Base-by-base conservation (phyloP, 192 early-diverging fungal genomes). In the Coemansia sp. region DNA sequence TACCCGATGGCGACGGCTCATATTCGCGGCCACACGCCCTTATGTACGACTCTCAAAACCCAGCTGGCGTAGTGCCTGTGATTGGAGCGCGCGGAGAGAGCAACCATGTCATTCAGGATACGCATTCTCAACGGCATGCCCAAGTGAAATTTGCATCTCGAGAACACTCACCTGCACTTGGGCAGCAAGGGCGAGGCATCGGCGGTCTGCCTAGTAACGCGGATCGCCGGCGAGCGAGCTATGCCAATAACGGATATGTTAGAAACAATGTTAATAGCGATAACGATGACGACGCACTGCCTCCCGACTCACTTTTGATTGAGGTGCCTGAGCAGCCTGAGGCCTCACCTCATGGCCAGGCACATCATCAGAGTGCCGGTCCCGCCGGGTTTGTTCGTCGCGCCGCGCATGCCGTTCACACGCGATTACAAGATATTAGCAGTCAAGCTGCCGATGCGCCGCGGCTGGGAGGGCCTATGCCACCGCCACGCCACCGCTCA, bases 381-480 rank as follows among this genome's bases (percentile, higher is more conserved):
- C 46, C 72, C 1, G 48, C 70, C 6, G 74, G 54, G 37, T 81
- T 81, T 73, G 79, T 81, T 11, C 66, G 79, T 3, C 70, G 74
- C 37, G 79, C 79, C 35, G 79, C 79, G 17, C 73, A 67, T 3
- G 79, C 79, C 11, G 79, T 76, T 16, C 79, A 73, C 10, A 60
- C 36, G 10, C 79, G 74, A 60, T 73, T 81, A 13, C 79, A 81
- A 33, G 79, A 81, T 13, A 72, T 81, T 31, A 56, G 79, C 67
- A 69, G 64, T 29, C 79, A 81, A 42, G 70, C 78, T 4, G 72
- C 64, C 6, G 73, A 68, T 21, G 42, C 69, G 39, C 67, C 73
- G 29, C 63, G 61, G 17, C 48, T 75, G 29, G 79, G 74, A 4
- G 64, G 44, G 34, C 79, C 79, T 11, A 76, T 81, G 74, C 70